Evolutionary conservation across 164 flowering plant genomes (phyloP), one percentile per base, ranked within the genome.

Genomic region (Nymphaea thermarum): DNA sequence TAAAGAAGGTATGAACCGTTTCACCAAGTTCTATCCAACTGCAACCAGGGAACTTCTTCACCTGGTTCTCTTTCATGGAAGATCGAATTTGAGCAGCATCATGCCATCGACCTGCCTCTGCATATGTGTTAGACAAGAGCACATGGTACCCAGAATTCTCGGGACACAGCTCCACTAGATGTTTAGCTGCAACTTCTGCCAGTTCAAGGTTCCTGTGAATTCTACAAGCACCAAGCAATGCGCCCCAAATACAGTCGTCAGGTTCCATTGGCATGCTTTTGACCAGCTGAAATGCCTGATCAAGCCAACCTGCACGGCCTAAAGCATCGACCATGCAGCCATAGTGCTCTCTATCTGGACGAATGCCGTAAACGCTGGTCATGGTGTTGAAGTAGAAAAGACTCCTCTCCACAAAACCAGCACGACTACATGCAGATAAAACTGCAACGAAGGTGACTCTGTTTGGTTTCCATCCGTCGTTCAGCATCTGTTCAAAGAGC

Each of bases 1-100:
- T 73, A 51, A 70, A 47, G 65, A 76, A 73, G 2, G 44, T 69
- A 64, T 76, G 74, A 43, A 67, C 43, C 47, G 64, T 67, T 61
- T 75, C 74, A 25, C 59, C 51, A 65, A 76, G 55, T 43, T 76
- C 79, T 64, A 73, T 62, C 79, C 79, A 76, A 76, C 79, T 76
- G 18, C 47, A 70, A 41, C 79, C 76, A 42, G 79, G 79, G 45
- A 51, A 70, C 67, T 76, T 76, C 6, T 55, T 70, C 57, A 76
- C 76, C 3, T 76, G 74, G 11, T 61, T 67, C 6, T 70, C 71
- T 70, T 70, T 76, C 79, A 76, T 76, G 43, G 5, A 66, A 36
- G 76, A 62, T 66, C 79, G 71, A 14, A 76, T 76, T 41, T 44
- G 63, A 16, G 66, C 44, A 4, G 70, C 79, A 44, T 76, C 76